These are phyloP conservation scores for Nidula niveotomentosa DNA, from an alignment of 1,284 basidiomycete genomes.

Conservation along the genomic window DNA sequence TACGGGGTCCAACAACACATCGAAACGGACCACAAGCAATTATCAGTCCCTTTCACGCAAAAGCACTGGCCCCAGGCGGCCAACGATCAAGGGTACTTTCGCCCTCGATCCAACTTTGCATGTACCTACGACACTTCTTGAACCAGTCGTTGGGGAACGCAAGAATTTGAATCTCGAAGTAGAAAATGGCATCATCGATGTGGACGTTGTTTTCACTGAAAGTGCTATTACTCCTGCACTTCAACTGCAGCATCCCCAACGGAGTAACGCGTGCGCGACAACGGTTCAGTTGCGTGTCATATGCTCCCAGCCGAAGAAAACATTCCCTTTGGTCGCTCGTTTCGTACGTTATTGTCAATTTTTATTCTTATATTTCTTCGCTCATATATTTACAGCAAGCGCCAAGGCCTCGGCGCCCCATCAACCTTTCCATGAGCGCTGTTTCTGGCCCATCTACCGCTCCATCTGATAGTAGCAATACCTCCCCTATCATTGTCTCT, in stretches of 20 bases:
- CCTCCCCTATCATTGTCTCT: constrained; percentile 2
- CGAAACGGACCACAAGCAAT: constrained; percentile 8
- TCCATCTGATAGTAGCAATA: not conserved
- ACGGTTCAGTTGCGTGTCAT: not conserved
- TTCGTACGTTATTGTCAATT: constrained; percentile 21
- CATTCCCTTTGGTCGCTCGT: constrained; percentile 29
- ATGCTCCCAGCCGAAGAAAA: not conserved
- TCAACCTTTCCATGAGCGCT: not conserved
- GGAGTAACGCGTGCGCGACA: not conserved
- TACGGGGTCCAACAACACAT: too few species aligned
- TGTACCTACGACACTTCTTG: not conserved
- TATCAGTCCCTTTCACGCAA: constrained; percentile 27
- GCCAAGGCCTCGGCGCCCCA: not conserved
- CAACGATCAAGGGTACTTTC: not conserved
- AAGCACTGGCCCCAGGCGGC: constrained; percentile 15
- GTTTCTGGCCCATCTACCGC: not conserved
- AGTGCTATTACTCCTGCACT: constrained; percentile 7
- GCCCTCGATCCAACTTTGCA: not conserved
- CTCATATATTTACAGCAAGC: not conserved
- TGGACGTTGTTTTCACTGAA: constrained; percentile 3
- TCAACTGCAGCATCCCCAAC: constrained; percentile 1
- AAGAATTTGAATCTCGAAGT: not conserved
- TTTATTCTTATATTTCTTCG: not conserved
- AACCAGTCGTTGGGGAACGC: not conserved
- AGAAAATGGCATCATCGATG: not conserved